Percentiles rank a stretch among this genome's conserved stretches.
Conservation (phyloP, 345 rosid genomes). For the Dipteronia dyeriana region DNA sequence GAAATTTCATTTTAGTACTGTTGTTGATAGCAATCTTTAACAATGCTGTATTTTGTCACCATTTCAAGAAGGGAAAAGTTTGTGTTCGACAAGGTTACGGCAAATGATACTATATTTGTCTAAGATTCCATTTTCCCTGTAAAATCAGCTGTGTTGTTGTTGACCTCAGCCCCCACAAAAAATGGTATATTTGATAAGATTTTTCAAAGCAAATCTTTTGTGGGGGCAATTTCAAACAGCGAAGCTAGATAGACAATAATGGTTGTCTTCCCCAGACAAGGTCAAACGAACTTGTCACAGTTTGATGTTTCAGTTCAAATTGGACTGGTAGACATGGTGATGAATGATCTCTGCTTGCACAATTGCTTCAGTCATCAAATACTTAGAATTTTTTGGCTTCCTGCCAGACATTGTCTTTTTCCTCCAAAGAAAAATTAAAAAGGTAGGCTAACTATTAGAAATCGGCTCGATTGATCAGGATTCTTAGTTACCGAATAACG, state of each 20-base stretch:
- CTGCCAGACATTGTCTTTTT: not conserved
- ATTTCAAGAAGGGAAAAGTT: constrained; percentile 8
- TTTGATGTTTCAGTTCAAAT: not conserved
- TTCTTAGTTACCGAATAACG: no score
- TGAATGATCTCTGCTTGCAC: not conserved
- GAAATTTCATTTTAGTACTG: not conserved
- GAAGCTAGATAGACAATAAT: not conserved
- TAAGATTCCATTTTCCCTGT: not conserved
- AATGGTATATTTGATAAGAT: not conserved
- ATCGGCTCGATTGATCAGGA: no score
- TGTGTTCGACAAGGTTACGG: not conserved
- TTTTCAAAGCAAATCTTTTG: not conserved
- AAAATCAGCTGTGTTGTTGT: not conserved
- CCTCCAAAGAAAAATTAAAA: not conserved
- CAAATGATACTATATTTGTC: not conserved
- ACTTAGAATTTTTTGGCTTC: not conserved
- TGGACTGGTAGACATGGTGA: not conserved
- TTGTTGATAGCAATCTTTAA: not conserved
- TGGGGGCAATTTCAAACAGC: not conserved
- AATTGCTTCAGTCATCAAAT: not conserved
- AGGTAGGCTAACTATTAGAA: not conserved
- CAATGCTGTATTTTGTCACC: not conserved
- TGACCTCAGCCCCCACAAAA: not conserved
- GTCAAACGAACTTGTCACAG: not conserved
- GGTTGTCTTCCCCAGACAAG: not conserved